Evolutionary conservation across 2,329 filamentous ascomycete species (phyloP).

Genomic region (Dryadomyces quercivorus): DNA sequence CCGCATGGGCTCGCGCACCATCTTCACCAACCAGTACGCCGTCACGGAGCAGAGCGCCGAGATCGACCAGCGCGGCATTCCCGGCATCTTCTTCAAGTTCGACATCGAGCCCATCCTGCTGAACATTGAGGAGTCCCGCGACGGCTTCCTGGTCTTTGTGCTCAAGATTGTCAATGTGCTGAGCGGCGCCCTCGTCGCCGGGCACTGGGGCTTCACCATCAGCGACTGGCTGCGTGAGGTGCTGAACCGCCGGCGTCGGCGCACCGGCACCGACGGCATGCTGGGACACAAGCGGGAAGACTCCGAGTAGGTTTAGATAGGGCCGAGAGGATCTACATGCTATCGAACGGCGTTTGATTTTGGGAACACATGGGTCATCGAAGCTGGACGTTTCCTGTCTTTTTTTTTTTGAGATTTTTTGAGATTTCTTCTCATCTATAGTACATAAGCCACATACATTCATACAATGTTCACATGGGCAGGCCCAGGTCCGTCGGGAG

Average conservation of each 20-base stretch:
- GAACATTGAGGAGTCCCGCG: conserved; percentile 70
- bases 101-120: conserved; percentile 94
- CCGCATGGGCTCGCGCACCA: conserved; percentile 35
- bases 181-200: conserved; percentile 80
- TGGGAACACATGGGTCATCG: background rate
- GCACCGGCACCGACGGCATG: conserved; percentile 32
- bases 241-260: conserved; percentile 34
- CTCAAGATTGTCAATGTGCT: conserved; percentile 84
- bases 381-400: background rate
- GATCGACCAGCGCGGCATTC: conserved; percentile 59
- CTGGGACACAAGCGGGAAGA: conserved; percentile 33
- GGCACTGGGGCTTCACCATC: conserved; percentile 85
- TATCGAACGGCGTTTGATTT: background rate
- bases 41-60: conserved; percentile 76
- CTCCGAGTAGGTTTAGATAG: background rate
- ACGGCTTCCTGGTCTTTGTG: conserved; percentile 59
- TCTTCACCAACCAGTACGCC: conserved; percentile 95
- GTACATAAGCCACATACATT: background rate
- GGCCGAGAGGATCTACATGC: background rate
- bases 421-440: too few relatives aligned
- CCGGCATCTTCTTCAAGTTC: conserved; percentile 96
- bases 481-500: conserved; percentile 5
- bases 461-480: background rate
- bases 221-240: conserved; percentile 59
- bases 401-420: too few relatives aligned